Conservation (phyloP, 1,139 yeast genomes). For the Pichia sp. region DNA sequence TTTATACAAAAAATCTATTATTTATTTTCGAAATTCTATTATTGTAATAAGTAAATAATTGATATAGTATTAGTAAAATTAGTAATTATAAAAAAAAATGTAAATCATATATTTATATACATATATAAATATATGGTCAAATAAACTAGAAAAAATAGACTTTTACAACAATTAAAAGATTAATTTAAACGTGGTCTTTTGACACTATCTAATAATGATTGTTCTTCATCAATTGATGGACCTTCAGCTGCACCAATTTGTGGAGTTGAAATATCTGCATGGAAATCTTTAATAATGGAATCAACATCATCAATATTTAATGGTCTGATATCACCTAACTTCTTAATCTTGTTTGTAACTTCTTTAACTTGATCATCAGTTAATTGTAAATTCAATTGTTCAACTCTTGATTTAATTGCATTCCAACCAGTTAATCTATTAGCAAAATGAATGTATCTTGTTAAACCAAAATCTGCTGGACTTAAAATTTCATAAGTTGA, state of each 20-base stretch:
- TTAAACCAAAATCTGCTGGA: conserved; percentile 91
- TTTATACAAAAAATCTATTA: background rate
- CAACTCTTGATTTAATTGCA: conserved; percentile 96
- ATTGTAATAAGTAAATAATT: too few species aligned
- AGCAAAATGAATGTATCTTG: conserved; percentile 94
- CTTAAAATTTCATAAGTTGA: conserved; percentile 94
- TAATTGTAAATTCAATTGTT: conserved; percentile 84
- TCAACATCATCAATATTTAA: conserved; percentile 96
- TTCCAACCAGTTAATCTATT: conserved; percentile 98
- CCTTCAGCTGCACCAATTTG: conserved; percentile 24
- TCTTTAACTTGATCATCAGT: conserved; percentile 93
- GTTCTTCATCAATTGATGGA: conserved; percentile 23
- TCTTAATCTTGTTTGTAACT: conserved; percentile 87
- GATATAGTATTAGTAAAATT: background rate
- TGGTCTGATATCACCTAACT: conserved; percentile 91
- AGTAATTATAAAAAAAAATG: background rate
- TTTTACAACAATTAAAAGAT: background rate
- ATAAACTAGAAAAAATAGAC: background rate
- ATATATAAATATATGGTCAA: background rate
- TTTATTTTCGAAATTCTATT: too few species aligned
- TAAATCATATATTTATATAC: background rate
- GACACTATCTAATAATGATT: conserved; percentile 23
- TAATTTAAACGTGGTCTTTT: conserved; percentile 28
- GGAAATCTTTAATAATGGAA: conserved; percentile 91
- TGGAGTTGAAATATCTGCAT: conserved; percentile 43